Evolutionary conservation across 805 yeast species (phyloP).

Genomic region (Zygoascus biomembranicola): DNA sequence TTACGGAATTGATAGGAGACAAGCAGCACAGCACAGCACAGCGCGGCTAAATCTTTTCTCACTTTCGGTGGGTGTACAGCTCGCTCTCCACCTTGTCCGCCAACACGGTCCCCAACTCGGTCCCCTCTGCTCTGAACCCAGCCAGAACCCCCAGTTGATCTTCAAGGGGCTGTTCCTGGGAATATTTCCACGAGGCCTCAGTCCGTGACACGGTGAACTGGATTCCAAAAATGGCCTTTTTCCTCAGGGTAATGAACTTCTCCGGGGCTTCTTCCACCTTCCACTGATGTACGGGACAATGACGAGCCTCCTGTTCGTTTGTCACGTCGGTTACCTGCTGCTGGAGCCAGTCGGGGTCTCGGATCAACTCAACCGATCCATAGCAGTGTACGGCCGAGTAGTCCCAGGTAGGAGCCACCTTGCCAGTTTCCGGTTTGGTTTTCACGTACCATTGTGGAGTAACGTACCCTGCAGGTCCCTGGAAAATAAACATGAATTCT

Average conservation of each 20-base stretch:
- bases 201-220: slow-evolving; percentile 40
- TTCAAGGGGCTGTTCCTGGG: slow-evolving; percentile 37
- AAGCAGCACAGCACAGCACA: not conserved
- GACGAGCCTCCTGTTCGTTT: slow-evolving; percentile 39
- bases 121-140: slow-evolving; percentile 25
- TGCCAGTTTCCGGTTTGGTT: slow-evolving; percentile 46
- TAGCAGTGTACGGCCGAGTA: slow-evolving; percentile 48
- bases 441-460: slow-evolving; percentile 50
- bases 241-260: slow-evolving; percentile 33
- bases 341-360: slow-evolving; percentile 40
- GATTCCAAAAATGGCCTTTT: slow-evolving; percentile 49
- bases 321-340: slow-evolving; percentile 38
- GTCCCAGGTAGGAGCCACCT: slow-evolving; percentile 66
- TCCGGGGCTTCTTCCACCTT: slow-evolving; percentile 50
- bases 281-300: slow-evolving; percentile 34
- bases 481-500: slow-evolving; percentile 44
- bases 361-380: slow-evolving; percentile 39
- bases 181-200: slow-evolving; percentile 51
- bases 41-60: not conserved
- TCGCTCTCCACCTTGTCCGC: slow-evolving; percentile 1
- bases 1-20: not conserved
- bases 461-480: slow-evolving; percentile 41
- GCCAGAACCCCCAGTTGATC: slow-evolving; percentile 46
- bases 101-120: slow-evolving; percentile 5
- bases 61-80: not conserved